phyloP scores from a whole-genome alignment of 176 grass and related monocot genomes.

The Melocanna baccifera region DNA sequence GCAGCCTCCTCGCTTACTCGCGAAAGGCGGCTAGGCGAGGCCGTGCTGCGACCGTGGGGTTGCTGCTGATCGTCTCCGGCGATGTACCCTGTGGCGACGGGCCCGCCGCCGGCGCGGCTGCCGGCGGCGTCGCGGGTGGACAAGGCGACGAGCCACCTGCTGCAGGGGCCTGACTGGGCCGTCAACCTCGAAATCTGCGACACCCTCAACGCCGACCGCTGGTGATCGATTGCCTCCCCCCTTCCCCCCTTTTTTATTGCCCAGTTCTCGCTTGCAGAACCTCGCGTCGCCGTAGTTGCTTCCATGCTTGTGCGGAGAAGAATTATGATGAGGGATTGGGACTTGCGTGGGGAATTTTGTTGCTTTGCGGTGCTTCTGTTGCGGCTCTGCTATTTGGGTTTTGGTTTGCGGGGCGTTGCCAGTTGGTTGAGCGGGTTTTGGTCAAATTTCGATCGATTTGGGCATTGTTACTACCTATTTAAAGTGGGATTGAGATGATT shows the following conservation, averaged over 20 bases:
- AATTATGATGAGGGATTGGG: not conserved
- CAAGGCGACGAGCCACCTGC: conserved; percentile 91
- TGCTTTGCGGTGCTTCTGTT: not conserved
- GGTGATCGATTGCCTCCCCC: conserved; percentile 38
- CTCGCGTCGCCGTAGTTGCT: not conserved
- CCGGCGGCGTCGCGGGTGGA: conserved; percentile 68
- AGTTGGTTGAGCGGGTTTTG: not conserved
- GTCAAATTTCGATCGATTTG: conserved; percentile 7
- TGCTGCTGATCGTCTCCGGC: not conserved
- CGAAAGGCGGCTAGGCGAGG: not conserved
- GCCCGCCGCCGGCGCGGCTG: conserved; percentile 19
- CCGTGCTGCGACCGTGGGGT: not conserved
- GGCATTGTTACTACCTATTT: not conserved
- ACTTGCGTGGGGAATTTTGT: not conserved
- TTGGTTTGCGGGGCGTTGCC: conserved; percentile 31
- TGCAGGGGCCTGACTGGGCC: conserved; percentile 90
- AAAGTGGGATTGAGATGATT: not conserved
- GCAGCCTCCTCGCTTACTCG: not conserved
- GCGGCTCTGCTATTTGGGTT: not conserved
- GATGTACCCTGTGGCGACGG: conserved; percentile 42
- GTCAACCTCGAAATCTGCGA: conserved; percentile 95
- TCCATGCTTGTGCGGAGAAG: not conserved
- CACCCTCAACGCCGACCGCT: conserved; percentile 75
- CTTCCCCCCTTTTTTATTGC: not conserved
- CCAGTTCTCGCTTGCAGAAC: not conserved